phyloP scores from a whole-genome alignment of 192 early-diverging fungal species.

The Haplosporangium gracile region DNA sequence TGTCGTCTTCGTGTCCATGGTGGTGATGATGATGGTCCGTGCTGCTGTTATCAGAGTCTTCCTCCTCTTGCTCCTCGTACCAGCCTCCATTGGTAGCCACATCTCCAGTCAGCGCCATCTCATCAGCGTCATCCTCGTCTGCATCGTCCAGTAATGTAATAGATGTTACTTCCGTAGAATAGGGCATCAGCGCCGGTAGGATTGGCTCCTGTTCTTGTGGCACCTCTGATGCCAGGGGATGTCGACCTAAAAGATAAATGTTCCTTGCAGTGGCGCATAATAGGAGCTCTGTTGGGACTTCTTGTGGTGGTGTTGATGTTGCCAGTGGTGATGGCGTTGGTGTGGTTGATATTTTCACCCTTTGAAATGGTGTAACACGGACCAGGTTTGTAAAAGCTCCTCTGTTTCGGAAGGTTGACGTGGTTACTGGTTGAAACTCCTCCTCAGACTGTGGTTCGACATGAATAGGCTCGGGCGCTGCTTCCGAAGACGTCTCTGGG shows the following conservation, averaged over 20 bases:
- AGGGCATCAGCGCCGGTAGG: not conserved
- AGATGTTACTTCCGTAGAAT: not conserved
- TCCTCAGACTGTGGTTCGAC: not conserved
- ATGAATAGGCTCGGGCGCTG: not conserved
- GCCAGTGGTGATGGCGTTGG: not conserved
- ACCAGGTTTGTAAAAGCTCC: not conserved
- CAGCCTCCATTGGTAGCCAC: not conserved
- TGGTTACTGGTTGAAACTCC: not conserved
- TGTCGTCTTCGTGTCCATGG: not conserved
- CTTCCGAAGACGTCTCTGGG: not conserved
- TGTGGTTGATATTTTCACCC: not conserved
- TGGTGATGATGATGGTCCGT: not conserved
- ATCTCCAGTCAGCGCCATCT: not conserved
- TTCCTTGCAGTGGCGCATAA: slow-evolving; percentile 39
- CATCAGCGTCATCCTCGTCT: slow-evolving; percentile 31
- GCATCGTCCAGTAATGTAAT: slow-evolving; percentile 14
- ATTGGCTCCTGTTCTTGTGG: not conserved
- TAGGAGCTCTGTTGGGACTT: slow-evolving; percentile 22
- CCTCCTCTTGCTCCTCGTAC: slow-evolving; percentile 4
- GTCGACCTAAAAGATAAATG: slow-evolving; percentile 35
- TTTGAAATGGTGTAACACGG: slow-evolving; percentile 1
- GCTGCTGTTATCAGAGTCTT: not conserved
- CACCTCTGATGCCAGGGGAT: not conserved
- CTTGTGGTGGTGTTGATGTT: not conserved
- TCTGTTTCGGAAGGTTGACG: not conserved